Conservation (phyloP, 306 rosid genomes). For the Echinosophora koreensis region DNA sequence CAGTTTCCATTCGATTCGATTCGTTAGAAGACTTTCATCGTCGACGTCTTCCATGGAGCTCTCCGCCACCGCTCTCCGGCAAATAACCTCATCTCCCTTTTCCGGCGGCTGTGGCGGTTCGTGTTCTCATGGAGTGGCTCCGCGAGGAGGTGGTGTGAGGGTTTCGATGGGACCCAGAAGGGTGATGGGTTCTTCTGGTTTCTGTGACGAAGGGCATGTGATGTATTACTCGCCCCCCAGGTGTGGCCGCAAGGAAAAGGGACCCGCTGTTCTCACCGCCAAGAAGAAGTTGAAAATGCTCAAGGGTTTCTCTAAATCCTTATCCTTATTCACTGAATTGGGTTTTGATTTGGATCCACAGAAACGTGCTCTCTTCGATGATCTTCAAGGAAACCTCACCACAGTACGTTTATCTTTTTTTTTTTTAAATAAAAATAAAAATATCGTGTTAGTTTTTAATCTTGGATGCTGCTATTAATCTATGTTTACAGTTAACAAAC, state of each 20-base stretch:
- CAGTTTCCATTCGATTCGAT: slow-evolving; percentile 8
- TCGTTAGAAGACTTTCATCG: neutral
- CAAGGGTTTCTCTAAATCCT: slow-evolving; percentile 55
- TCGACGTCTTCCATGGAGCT: slow-evolving; percentile 64
- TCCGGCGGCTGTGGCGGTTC: slow-evolving; percentile 13
- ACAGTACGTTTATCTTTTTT: slow-evolving; percentile 46
- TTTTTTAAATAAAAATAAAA: too few species aligned
- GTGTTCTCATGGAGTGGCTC: slow-evolving; percentile 31
- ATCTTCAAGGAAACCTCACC: slow-evolving; percentile 53
- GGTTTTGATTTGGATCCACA: slow-evolving; percentile 49
- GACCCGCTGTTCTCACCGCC: slow-evolving; percentile 38
- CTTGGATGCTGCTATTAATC: neutral
- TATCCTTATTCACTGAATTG: slow-evolving; percentile 49
- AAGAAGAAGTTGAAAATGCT: slow-evolving; percentile 74
- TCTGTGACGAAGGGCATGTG: slow-evolving; percentile 66
- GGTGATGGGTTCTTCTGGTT: slow-evolving; percentile 48
- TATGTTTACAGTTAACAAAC: too few species aligned
- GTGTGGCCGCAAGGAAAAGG: slow-evolving; percentile 53
- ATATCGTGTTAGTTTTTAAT: too few species aligned
- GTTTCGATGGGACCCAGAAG: slow-evolving; percentile 37
- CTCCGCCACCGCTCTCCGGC: slow-evolving; percentile 67
- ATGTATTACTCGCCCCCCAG: slow-evolving; percentile 53
- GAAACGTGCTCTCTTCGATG: slow-evolving; percentile 43
- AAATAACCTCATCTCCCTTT: neutral
- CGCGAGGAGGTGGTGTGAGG: slow-evolving; percentile 9